A percentile compares a stretch with the other conserved stretches of the same genome.
Evolutionary conservation across 768 basidiomycete species (phyloP).

Genomic region (Cyathus striatus): DNA sequence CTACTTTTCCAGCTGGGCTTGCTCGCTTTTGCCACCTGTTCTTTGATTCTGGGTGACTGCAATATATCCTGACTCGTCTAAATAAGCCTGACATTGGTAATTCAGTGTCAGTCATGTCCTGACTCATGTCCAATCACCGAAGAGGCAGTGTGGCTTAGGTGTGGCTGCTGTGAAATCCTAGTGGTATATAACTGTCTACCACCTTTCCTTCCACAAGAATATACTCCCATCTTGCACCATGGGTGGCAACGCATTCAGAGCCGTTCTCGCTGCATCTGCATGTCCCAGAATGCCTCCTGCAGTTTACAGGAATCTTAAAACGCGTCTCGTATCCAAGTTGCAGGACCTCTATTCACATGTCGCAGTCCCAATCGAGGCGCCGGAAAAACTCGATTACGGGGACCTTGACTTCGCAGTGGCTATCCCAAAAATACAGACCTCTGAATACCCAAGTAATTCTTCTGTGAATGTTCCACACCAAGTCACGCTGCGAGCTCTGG

Average conservation of each 20-base stretch:
- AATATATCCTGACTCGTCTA: no score
- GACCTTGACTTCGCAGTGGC: conserved; percentile 68
- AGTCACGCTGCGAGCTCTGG: conserved; percentile 33
- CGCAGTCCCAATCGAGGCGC: conserved; percentile 55
- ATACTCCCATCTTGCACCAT: conserved; percentile 23
- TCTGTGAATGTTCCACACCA: conserved; percentile 26
- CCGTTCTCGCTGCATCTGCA: conserved; percentile 31
- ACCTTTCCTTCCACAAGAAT: no score
- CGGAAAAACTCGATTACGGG: conserved; percentile 60
- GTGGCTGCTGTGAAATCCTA: no score
- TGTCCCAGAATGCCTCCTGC: conserved; percentile 61
- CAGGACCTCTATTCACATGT: conserved; percentile 44
- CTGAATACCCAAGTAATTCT: conserved; percentile 6
- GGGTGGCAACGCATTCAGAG: conserved; percentile 69
- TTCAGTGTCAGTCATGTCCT: no score
- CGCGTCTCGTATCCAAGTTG: conserved; percentile 34
- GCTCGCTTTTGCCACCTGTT: no score
- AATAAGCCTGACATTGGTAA: no score
- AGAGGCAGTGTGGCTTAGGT: no score
- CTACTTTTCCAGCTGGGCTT: no score
- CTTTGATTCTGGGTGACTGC: no score
- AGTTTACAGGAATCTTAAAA: conserved; percentile 49
- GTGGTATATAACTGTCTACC: no score
- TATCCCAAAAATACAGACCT: conserved; percentile 22
- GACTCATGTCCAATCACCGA: no score